Base-by-base conservation (phyloP, 306 rosid species). In the Lablab purpureus region DNA sequence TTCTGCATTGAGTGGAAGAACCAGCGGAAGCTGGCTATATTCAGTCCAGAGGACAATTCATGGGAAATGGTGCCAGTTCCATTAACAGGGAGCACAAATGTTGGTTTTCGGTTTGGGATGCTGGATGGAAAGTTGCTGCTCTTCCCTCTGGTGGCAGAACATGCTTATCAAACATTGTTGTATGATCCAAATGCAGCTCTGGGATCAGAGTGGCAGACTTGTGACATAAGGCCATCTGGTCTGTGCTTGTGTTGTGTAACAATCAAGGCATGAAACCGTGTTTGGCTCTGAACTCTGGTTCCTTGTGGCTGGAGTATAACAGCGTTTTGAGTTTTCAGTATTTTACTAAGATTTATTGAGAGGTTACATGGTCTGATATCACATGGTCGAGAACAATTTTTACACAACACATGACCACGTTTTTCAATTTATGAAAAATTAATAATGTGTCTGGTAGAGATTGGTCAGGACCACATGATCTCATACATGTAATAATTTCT, bases 1-100 rank as follows among this genome's bases (percentile, higher is more conserved):
- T 95, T 91, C 83, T 92, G 98, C 76, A 87, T 88, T 86, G 99
- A 95, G 84, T 95, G 99, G 99, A 95, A 90, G 88, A 89, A 91
- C 84, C 98, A 92, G 83, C 79, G 99, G 67, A 92, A 88, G 81
- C 83, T 95, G 18, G 79, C 97, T 5, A 89, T 90, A 77, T 95
- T 89, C 78, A 63, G 83, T 77, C 90, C 99, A 3, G 87, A 85
- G 41, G 89, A 95, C 74, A 91, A 84, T 81, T 89, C 95, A 14
- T 95, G 99, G 99, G 87, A 88, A 83, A 86, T 80, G 94, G 93
- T 91, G 2, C 89, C 87, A 0, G 85, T 95, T 21, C 99, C 99
- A 30, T 67, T 91, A 84, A 87, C 98, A 1, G 99, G 99, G 19
- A 95, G 99, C 84, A 84, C 90, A 0, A 86, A 91, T 52, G 46